Base-by-base conservation (phyloP, 345 rosid species). In the Aquilaria sinensis region DNA sequence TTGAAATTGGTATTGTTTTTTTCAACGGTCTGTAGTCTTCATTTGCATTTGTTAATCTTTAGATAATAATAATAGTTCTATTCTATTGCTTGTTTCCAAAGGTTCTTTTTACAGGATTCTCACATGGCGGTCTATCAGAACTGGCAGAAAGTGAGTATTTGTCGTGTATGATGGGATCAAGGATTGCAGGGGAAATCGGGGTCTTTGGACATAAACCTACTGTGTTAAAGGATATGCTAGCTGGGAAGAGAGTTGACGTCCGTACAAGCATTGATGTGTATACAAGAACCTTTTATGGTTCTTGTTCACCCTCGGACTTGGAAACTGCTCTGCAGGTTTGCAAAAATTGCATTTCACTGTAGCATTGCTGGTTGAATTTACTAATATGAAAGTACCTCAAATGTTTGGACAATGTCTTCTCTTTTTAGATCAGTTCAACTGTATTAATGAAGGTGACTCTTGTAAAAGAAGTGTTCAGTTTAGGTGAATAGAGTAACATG, bases 271-370 rank as follows among this genome's bases (percentile, higher is more conserved):
- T 89, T 56, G 90, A 95, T 57, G 92, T 87, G 5, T 92, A 89
- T 74, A 81, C 74, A 87, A 83, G 96, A 77, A 83, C 86, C 29
- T 89, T 92, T 77, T 76, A 85, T 61, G 92, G 93, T 69, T 89
- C 82, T 75, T 89, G 96, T 76, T 92, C 98, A 62, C 98, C 96
- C 45, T 64, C 83, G 2, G 94, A 87, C 79, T 77, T 92, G 73
- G 98, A 92, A 71, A 82, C 96, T 68, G 98, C 96, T 62, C 72
- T 89, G 80, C 98, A 92, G 96, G 98, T 92, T 70, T 71, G 83
- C 53, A 62, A 37, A 37, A 37, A 37, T 3, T 37, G 43, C 43
- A 37, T 37, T 37, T 37, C 2, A 37, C 5, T 4, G 8, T 37
- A 37, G 43, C 8, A 9, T 37, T 37, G 1, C 1, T 37, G 43